These are phyloP conservation scores for Tulasnella sp. DNA, from an alignment of 768 basidiomycete species.

Conservation along the genomic window DNA sequence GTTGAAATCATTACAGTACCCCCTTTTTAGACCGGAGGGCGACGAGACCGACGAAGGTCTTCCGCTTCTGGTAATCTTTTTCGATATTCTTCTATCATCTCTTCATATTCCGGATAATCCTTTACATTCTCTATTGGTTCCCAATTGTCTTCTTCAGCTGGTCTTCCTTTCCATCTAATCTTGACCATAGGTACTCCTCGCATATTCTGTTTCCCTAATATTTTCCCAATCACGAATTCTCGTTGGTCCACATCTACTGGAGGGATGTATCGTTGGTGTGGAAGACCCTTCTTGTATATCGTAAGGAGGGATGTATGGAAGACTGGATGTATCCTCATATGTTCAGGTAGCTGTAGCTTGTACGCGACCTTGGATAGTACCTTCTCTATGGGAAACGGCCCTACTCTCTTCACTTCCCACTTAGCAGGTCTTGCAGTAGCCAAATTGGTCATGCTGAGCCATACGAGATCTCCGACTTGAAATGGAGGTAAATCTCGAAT, in stretches of 20 bases:
- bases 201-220: too few relatives aligned
- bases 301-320: not conserved
- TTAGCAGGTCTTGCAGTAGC: not conserved
- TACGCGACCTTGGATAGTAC: not conserved
- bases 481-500: too few relatives aligned
- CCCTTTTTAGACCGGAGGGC: too few relatives aligned
- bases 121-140: not conserved
- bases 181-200: too few relatives aligned
- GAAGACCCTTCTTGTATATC: not conserved
- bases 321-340: too few relatives aligned
- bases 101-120: not conserved
- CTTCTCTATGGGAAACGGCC: not conserved
- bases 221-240: too few relatives aligned
- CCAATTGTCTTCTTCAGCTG: conserved; percentile 2
- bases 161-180: conserved; percentile 24
- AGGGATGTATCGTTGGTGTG: too few relatives aligned
- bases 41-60: too few relatives aligned
- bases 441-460: not conserved
- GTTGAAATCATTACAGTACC: too few relatives aligned
- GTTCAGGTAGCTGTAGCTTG: not conserved
- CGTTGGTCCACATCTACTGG: too few relatives aligned
- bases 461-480: not conserved
- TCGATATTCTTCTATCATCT: not conserved
- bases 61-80: too few relatives aligned
- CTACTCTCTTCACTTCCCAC: not conserved